Evolutionary conservation across 2,329 filamentous ascomycete genomes (phyloP), one percentile per base, ranked within the genome.

Genomic region (Calonectria naviculata): DNA sequence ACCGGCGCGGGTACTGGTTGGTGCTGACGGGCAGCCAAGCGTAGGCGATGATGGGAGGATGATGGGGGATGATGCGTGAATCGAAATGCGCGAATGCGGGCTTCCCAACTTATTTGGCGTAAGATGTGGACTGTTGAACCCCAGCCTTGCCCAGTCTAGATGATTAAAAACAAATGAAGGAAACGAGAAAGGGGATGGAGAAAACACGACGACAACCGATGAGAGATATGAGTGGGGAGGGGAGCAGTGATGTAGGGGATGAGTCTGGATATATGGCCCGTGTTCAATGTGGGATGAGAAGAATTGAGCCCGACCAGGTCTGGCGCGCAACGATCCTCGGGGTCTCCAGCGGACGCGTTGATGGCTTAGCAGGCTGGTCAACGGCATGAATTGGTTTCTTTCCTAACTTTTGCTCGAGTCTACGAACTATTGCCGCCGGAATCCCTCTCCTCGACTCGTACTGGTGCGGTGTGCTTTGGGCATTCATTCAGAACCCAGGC

Each of bases 401-500:
- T 21, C 52, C 34, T 58, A 34, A 58, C 52, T 24, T 36, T 31
- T 47, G n/a, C 44, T 62, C 54, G 46, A 66, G 46, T 61, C 63
- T 52, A 64, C 38, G 56, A 61, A 58, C 31, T 58, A 58, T 29
- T 21, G 21, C 34, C 31, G 21, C 34, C 31, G 34, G 52, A 38
- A 44, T 61, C 56, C 31, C 36, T 61, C 56, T 44, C 56, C 56
- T 58, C 52, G 52, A 24, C 42, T 62, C 34, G 54, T 61, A 47
- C 44, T 61, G 58, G 58, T 64, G 58, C 47, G 38, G 44, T 31
- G 54, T 52, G 65, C 54, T 52, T 68, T 66, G 52, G 67, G 62
- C 67, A 62, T 70, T 70, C 62, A 66, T 60, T 47, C 28, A 52
- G 31, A 54, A 68, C 38, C 41, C 41, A 65, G 56, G 65, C 44